These are phyloP conservation scores for Tricholoma bakamatsutake DNA, from an alignment of 768 basidiomycete genomes.

Conservation along the genomic window DNA sequence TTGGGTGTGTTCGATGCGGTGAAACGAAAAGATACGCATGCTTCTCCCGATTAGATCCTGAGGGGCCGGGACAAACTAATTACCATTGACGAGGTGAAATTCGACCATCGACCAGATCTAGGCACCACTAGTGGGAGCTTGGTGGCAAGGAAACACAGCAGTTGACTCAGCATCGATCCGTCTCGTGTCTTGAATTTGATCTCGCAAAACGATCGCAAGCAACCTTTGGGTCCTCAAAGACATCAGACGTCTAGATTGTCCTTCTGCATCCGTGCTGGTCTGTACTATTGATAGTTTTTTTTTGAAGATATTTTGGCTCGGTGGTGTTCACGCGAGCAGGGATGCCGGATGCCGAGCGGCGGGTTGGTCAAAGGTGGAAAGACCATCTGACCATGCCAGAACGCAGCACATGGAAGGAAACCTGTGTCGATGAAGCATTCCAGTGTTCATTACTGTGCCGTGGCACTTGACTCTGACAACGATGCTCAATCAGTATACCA, in stretches of 20 bases:
- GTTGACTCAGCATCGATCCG: background rate
- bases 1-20: constrained; percentile 4
- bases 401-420: too few relatives aligned
- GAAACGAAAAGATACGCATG: constrained; percentile 13
- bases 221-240: too few relatives aligned
- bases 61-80: constrained; percentile 7
- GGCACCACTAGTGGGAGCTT: constrained; percentile 20
- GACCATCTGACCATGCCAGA: too few relatives aligned
- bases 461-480: too few relatives aligned
- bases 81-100: constrained; percentile 2
- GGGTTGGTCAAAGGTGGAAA: background rate
- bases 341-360: background rate
- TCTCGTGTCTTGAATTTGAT: background rate
- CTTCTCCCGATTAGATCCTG: constrained; percentile 2
- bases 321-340: background rate
- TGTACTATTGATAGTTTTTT: background rate
- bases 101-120: constrained; percentile 34
- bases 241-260: too few relatives aligned
- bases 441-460: too few relatives aligned
- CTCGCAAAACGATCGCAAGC: background rate
- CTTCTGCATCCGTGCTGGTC: background rate
- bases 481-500: too few relatives aligned
- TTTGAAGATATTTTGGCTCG: too few relatives aligned
- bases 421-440: too few relatives aligned
- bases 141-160: constrained; percentile 18